Evolutionary conservation across 2,329 filamentous ascomycete genomes (phyloP).

Genomic region (Neonectria neomacrospora): DNA sequence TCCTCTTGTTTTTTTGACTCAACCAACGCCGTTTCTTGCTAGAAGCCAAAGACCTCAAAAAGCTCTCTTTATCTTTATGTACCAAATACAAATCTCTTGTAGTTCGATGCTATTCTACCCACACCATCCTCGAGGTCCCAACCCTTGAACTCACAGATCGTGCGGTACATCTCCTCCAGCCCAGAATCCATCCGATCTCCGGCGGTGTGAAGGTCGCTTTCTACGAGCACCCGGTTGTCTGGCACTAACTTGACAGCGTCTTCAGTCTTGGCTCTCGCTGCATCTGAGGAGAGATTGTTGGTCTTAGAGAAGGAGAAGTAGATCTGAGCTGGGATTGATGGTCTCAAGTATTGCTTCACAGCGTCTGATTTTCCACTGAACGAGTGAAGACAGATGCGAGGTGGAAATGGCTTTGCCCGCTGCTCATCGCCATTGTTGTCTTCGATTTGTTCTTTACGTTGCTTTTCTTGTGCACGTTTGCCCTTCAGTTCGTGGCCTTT

Average conservation of each 20-base stretch:
- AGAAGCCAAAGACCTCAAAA: no score
- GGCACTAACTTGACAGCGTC: constrained; percentile 77
- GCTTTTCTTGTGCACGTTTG: constrained; percentile 57
- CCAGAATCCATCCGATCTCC: constrained; percentile 80
- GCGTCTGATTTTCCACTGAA: constrained; percentile 82
- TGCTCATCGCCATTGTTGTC: constrained; percentile 45
- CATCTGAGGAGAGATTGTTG: constrained; percentile 74
- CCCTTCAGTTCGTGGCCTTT: constrained; percentile 70
- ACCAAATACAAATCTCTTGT: constrained; percentile 78
- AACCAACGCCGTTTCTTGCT: no score
- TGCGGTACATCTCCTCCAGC: constrained; percentile 76
- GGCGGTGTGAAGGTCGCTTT: constrained; percentile 87
- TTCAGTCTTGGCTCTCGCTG: constrained; percentile 61
- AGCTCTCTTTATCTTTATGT: neutral
- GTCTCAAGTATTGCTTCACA: constrained; percentile 79
- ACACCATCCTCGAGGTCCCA: constrained; percentile 80
- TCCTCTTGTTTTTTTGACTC: no score
- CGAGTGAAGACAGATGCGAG: constrained; percentile 88
- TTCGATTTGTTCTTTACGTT: constrained; percentile 24
- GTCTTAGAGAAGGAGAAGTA: constrained; percentile 88
- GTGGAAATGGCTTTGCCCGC: constrained; percentile 68
- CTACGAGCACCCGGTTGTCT: constrained; percentile 79
- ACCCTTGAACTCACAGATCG: constrained; percentile 77
- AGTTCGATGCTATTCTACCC: constrained; percentile 75
- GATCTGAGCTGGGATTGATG: constrained; percentile 75